phyloP scores from a whole-genome alignment of 2,329 filamentous ascomycete genomes.

The Aspergillus melleus region DNA sequence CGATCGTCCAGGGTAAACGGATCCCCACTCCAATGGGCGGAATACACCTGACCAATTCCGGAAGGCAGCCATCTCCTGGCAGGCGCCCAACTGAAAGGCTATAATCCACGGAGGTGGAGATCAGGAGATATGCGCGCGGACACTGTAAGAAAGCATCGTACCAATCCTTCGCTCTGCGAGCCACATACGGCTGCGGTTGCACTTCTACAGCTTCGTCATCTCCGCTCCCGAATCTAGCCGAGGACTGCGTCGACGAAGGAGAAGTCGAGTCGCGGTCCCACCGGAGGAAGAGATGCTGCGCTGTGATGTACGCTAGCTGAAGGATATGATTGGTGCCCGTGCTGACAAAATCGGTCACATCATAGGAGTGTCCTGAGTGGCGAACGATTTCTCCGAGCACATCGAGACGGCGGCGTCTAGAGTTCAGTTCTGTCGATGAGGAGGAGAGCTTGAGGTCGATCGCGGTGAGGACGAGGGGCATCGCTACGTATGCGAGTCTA shows the following conservation, averaged over 20 bases:
- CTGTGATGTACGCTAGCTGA: conserved; percentile 25
- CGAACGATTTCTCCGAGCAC: conserved; percentile 24
- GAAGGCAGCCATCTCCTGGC: conserved; percentile 21
- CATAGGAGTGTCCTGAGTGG: conserved; percentile 24
- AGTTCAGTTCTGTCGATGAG: conserved; percentile 13
- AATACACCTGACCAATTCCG: conserved; percentile 23
- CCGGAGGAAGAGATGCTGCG: conserved; percentile 24
- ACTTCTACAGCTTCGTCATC: background rate
- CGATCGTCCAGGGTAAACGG: conserved; percentile 22
- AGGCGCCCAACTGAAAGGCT: conserved; percentile 21
- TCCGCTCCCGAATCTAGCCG: background rate
- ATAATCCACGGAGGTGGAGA: conserved; percentile 28
- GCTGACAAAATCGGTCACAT: conserved; percentile 29
- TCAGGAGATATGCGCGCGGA: conserved; percentile 28
- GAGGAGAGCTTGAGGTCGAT: conserved; percentile 31
- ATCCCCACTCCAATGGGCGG: conserved; percentile 16
- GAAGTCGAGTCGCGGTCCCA: conserved; percentile 5
- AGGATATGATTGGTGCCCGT: conserved; percentile 26
- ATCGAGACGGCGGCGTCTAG: conserved; percentile 19
- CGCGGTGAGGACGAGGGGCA: conserved; percentile 29
- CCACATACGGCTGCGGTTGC: background rate
- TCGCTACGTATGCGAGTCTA: conserved; percentile 28
- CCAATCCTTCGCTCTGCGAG: conserved; percentile 21
- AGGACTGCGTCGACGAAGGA: background rate
- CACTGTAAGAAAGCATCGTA: conserved; percentile 25